Percentiles rank a stretch among this genome's conserved stretches.
Evolutionary conservation across 2,329 filamentous ascomycete species (phyloP).

Genomic region (Phoma herbarum): DNA sequence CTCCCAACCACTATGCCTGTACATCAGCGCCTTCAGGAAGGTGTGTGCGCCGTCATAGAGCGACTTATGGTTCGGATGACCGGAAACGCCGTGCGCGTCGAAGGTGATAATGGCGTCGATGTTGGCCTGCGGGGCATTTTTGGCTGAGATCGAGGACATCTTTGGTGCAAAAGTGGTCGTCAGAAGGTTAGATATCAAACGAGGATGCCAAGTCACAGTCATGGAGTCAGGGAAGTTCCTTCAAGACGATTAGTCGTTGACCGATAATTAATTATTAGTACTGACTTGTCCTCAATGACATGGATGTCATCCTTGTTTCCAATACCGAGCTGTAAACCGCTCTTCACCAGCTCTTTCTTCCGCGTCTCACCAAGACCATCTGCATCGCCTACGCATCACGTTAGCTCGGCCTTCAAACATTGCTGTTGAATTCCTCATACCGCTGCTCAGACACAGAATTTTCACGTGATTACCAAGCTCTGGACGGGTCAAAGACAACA

Average conservation of each 20-base stretch:
- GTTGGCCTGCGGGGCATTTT: constrained; percentile 59
- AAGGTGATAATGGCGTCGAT: constrained; percentile 93
- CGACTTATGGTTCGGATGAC: constrained; percentile 92
- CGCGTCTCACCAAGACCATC: constrained; percentile 86
- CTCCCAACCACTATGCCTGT: constrained; percentile 69
- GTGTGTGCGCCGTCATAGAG: constrained; percentile 81
- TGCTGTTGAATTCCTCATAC: constrained; percentile 53
- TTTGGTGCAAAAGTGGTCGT: constrained; percentile 77
- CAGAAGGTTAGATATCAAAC: constrained; percentile 74
- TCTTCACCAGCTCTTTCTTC: constrained; percentile 83
- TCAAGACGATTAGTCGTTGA: constrained; percentile 20
- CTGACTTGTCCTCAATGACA: constrained; percentile 78
- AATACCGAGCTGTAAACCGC: constrained; percentile 78
- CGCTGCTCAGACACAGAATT: constrained; percentile 90
- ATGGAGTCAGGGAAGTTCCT: constrained; percentile 89
- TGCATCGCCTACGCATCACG: constrained; percentile 70
- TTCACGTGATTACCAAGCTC: constrained; percentile 88
- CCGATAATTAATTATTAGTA: not conserved
- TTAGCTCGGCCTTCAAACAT: not conserved
- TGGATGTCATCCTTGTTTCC: constrained; percentile 79
- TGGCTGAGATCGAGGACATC: constrained; percentile 55
- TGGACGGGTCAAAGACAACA: constrained; percentile 83
- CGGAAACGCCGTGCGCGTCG: constrained; percentile 80
- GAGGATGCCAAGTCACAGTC: constrained; percentile 77
- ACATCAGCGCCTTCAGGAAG: constrained; percentile 74